Conservation (phyloP, 1,284 basidiomycete genomes). For the Melampsora larici-populina region DNA sequence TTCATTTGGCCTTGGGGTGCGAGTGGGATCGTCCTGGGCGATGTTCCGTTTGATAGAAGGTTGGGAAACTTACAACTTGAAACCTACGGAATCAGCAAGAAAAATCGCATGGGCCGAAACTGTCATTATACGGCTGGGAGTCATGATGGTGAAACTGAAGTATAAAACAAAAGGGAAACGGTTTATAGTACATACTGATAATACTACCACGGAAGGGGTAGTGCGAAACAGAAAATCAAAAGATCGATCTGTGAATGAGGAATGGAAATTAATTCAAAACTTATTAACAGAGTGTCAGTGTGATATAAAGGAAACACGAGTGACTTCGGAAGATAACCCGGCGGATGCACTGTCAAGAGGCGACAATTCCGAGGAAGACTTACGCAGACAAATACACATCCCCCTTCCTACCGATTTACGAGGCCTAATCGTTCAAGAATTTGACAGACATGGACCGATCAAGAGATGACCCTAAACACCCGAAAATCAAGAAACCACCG, state of each 20-base stretch:
- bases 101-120: conserved; percentile 11
- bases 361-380: no score
- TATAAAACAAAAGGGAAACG: neutral
- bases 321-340: neutral
- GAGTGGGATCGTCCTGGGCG: neutral
- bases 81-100: neutral
- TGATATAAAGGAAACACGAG: neutral
- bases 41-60: no score
- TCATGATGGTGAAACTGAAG: conserved; percentile 15
- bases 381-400: no score
- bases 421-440: no score
- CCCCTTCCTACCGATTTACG: no score
- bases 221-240: no score
- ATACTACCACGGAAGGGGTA: no score
- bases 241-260: no score
- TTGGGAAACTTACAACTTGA: neutral
- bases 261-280: no score
- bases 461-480: no score
- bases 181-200: conserved; percentile 7
- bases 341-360: conserved; percentile 11
- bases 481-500: no score
- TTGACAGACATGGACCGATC: no score
- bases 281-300: neutral
- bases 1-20: neutral
- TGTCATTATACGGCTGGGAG: neutral